Percentiles rank a stretch among this genome's conserved stretches.
Evolutionary conservation across 1,284 basidiomycete species (phyloP).

Genomic region (Papiliotrema fonsecae): DNA sequence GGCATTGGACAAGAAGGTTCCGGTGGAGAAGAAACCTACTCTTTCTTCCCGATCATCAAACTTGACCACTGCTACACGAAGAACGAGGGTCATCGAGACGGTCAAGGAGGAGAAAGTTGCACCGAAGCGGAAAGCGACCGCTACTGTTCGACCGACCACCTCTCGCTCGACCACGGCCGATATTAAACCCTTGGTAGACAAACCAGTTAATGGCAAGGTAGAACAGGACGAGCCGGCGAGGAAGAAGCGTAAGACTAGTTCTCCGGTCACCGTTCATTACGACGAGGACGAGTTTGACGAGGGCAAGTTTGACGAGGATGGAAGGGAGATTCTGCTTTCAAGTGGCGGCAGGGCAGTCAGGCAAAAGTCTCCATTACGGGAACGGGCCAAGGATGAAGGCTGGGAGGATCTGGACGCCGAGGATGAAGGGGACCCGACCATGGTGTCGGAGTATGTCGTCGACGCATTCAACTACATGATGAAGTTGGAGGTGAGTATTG

Average conservation of each 20-base stretch:
- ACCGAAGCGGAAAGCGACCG: constrained; percentile 26
- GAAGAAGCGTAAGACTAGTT: constrained; percentile 40
- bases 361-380: constrained; percentile 24
- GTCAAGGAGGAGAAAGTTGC: constrained; percentile 11
- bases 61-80: constrained; percentile 1
- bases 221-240: constrained; percentile 24
- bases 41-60: constrained; percentile 5
- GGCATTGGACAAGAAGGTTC: constrained; percentile 9
- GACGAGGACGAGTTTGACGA: constrained; percentile 24
- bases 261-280: constrained; percentile 14
- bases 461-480: constrained; percentile 95
- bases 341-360: constrained; percentile 24
- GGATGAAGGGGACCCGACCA: constrained; percentile 88
- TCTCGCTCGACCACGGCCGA: constrained; percentile 18
- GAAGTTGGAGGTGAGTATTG: constrained; percentile 54
- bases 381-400: constrained; percentile 51
- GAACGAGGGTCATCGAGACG: constrained; percentile 1
- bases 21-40: constrained; percentile 20
- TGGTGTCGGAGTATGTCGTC: constrained; percentile 93
- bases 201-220: constrained; percentile 15
- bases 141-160: constrained; percentile 10
- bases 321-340: constrained; percentile 31
- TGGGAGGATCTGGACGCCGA: constrained; percentile 89
- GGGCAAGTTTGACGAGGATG: constrained; percentile 36
- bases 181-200: constrained; percentile 14